Base-by-base conservation (phyloP, 1,284 basidiomycete species). In the Ceratobasidium sp. region DNA sequence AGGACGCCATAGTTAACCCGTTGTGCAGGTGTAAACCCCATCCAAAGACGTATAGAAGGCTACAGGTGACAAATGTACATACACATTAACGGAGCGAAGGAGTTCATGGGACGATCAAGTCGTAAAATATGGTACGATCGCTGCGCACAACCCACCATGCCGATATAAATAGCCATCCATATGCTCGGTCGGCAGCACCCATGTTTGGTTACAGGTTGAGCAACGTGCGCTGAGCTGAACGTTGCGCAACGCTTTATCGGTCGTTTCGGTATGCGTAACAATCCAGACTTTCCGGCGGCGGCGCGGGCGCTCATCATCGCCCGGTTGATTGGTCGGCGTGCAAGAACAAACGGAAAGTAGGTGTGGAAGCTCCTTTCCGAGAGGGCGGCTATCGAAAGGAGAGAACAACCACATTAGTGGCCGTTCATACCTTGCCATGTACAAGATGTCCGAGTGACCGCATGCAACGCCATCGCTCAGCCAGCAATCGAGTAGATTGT, bases 401-500 rank as follows among this genome's bases (percentile, higher is more conserved):
- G 69, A 74, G 26, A 74, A 74, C 11, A 74, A 13, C 69, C 69
- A 74, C 54, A 74, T n/a, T 7, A 51, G 6, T 26, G 69, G 56
- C 5, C 28, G 42, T 13, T 47, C 1, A 13, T 26, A 2, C 23
- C 7, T 11, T 0, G 11, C 26, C 35, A 74, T 26, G 31, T 51
- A 49, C 20, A 74, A 1, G 6, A 74, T n/a, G 37, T 74, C 58
- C 0, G 69, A 28, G 31, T 74, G 69, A 1, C 5, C 15, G 58
- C 56, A 61, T 1, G 58, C 69, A 8, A 63, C 45, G 3, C 45
- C 33, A 33, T 63, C 58, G 31, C 23, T 49, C 5, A 74, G 28
- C 69, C 69, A 74, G 13, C 17, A 28, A n/a, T 61, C 26, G 20
- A 74, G 28, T 1, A 63, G 1, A 10, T 33, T 20, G 23, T 47